Conservation (phyloP, 176 grass and related monocot species). For the Elaeis guineensis region DNA sequence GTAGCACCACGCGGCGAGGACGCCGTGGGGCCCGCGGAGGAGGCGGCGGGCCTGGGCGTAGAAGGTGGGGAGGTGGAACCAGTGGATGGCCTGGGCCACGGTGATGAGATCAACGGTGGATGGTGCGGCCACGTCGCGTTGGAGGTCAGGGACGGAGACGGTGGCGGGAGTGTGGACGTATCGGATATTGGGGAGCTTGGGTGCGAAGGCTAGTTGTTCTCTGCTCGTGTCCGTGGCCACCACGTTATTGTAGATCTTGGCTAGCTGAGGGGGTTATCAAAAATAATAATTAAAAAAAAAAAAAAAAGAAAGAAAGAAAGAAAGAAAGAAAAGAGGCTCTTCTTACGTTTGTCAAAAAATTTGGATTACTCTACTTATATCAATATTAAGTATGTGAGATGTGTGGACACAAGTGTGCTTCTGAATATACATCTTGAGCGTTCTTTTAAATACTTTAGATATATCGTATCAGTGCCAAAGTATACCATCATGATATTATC, state of each 20-base stretch:
- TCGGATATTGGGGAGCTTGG: slow-evolving; percentile 33
- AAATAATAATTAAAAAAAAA: too few relatives aligned
- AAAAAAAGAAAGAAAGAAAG: too few relatives aligned
- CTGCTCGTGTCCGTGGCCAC: slow-evolving; percentile 82
- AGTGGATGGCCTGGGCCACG: slow-evolving; percentile 86
- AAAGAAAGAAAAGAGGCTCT: too few relatives aligned
- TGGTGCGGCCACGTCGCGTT: slow-evolving; percentile 31
- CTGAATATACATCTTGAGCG: too few relatives aligned
- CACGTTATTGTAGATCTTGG: slow-evolving; percentile 46
- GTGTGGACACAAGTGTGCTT: too few relatives aligned
- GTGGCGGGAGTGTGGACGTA: slow-evolving; percentile 48
- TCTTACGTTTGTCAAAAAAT: too few relatives aligned
- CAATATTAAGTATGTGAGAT: too few relatives aligned
- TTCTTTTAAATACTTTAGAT: too few relatives aligned
- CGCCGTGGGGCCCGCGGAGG: slow-evolving; percentile 29
- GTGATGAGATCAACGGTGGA: slow-evolving; percentile 57
- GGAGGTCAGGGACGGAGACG: slow-evolving; percentile 23
- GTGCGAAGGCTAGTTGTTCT: slow-evolving; percentile 55
- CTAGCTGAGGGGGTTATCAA: slow-evolving; percentile 50
- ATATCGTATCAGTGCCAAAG: too few relatives aligned
- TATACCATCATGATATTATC: too few relatives aligned
- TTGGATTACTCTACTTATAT: too few relatives aligned
- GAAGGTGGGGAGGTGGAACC: slow-evolving; percentile 70
- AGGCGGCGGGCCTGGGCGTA: slow-evolving; percentile 44
- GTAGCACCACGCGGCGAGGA: slow-evolving; percentile 91